These are phyloP conservation scores for Tephrocybe sp. DNA, from an alignment of 768 basidiomycete species.

Conservation along the genomic window DNA sequence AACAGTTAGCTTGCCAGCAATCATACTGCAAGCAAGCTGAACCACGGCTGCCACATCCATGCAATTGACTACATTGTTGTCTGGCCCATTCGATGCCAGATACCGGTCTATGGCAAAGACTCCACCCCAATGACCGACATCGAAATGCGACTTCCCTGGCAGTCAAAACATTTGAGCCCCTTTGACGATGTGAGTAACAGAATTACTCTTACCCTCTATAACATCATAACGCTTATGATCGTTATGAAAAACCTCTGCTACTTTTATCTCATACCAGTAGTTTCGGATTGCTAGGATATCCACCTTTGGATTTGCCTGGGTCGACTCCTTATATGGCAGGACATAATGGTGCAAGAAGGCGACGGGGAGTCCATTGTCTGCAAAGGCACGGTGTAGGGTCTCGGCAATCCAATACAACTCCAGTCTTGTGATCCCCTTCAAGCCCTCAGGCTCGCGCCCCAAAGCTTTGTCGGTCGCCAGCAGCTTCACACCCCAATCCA, in stretches of 20 bases:
- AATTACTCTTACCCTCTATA: neutral
- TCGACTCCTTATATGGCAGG: neutral
- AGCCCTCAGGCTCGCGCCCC: neutral
- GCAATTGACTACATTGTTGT: neutral
- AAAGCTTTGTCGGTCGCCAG: neutral
- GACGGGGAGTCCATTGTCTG: neutral
- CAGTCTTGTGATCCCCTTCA: neutral
- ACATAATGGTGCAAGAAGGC: neutral
- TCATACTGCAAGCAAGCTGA: neutral
- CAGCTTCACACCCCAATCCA: neutral
- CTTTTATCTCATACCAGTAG: neutral
- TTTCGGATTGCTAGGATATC: neutral
- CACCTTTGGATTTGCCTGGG: neutral
- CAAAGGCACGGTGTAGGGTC: neutral
- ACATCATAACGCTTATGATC: neutral
- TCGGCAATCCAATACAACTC: constrained; percentile 4
- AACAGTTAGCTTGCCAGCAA: neutral
- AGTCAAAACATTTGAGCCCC: neutral
- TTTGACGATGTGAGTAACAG: neutral
- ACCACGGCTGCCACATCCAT: constrained; percentile 3
- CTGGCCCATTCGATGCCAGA: neutral
- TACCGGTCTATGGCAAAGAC: neutral
- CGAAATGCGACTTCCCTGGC: neutral
- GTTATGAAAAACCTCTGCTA: neutral
- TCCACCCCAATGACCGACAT: neutral